A percentile compares a stretch with the other conserved stretches of the same genome.
Conservation (phyloP, 1,284 basidiomycete species). For the Trichosporon coremiiforme region DNA sequence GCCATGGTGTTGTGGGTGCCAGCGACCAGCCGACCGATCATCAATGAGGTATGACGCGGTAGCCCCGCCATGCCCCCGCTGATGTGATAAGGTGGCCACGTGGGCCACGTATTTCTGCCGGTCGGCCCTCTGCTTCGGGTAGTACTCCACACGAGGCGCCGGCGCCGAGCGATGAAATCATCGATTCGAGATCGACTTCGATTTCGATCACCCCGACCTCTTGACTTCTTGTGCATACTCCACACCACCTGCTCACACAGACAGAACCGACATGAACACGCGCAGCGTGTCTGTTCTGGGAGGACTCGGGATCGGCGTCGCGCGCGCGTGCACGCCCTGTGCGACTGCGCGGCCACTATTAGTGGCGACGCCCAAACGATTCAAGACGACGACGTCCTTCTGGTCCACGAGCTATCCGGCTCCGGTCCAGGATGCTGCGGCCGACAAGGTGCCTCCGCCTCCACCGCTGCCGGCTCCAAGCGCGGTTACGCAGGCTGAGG, state of each 20-base stretch:
- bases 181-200: slow-evolving; percentile 5
- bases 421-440: background rate
- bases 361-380: slow-evolving; percentile 9
- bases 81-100: background rate
- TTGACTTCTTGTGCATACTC: background rate
- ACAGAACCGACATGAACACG: slow-evolving; percentile 1
- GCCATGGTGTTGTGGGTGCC: slow-evolving; percentile 25
- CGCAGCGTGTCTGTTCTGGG: slow-evolving; percentile 14
- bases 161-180: slow-evolving; percentile 12
- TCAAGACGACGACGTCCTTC: slow-evolving; percentile 30
- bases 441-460: background rate
- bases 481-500: slow-evolving; percentile 25
- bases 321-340: background rate
- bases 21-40: background rate
- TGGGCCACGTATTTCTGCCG: background rate
- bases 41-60: slow-evolving; percentile 6
- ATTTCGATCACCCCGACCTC: background rate
- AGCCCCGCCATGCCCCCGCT: background rate
- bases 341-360: background rate
- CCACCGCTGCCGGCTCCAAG: slow-evolving; percentile 25
- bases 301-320: background rate
- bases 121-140: background rate
- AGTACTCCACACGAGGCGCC: background rate
- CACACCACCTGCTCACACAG: background rate
- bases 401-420: slow-evolving; percentile 36